Evolutionary conservation across 306 rosid species (phyloP).

Genomic region (Trifolium subterraneum): DNA sequence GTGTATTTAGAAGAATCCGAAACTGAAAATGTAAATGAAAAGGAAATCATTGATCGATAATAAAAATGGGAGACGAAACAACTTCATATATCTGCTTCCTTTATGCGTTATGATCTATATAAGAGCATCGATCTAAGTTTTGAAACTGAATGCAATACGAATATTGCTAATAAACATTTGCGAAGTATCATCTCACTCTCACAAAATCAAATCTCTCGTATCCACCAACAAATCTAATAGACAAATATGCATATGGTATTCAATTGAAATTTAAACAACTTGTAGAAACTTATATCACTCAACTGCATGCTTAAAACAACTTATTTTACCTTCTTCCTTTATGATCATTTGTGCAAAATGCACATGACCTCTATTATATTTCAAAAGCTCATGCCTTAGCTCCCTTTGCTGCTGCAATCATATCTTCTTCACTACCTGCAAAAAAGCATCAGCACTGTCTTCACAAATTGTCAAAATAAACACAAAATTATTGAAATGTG

Average conservation of each 20-base stretch:
- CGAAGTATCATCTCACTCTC: not conserved
- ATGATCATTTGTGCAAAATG: slow-evolving; percentile 79
- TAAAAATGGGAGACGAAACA: not conserved
- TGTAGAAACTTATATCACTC: not conserved
- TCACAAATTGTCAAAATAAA: too few species aligned
- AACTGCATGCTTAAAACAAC: not conserved
- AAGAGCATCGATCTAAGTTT: not conserved
- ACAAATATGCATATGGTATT: not conserved
- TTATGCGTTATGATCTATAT: too few species aligned
- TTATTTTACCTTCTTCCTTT: slow-evolving; percentile 66
- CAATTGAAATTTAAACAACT: not conserved
- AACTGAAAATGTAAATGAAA: not conserved
- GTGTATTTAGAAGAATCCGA: slow-evolving; percentile 14
- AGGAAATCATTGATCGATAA: not conserved
- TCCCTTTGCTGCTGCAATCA: slow-evolving; percentile 92
- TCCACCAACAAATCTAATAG: not conserved
- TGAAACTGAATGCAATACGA: not conserved
- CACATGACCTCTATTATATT: slow-evolving; percentile 82
- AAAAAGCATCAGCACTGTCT: too few species aligned
- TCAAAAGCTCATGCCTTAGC: slow-evolving; percentile 75
- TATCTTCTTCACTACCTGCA: slow-evolving; percentile 91
- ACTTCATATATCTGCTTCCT: not conserved
- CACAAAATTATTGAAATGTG: too few species aligned
- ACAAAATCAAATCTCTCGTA: not conserved
- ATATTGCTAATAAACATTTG: not conserved